Evolutionary conservation across 805 yeast species (phyloP).

Genomic region (Isabelozyma heimii): DNA sequence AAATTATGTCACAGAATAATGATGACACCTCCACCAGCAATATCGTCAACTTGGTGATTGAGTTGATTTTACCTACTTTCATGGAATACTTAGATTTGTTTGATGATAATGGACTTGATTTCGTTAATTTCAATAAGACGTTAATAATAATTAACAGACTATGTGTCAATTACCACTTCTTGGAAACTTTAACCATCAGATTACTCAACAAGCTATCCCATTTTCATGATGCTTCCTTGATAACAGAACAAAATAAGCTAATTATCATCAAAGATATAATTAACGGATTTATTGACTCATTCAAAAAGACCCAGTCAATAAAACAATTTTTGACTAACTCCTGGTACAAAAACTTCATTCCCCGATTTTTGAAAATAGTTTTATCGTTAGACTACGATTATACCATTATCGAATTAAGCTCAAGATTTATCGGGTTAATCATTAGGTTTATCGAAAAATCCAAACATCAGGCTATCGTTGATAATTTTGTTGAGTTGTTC

Average conservation of each 20-base stretch:
- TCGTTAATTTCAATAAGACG: slow-evolving; percentile 10
- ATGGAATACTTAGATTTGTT: slow-evolving; percentile 45
- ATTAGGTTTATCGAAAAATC: slow-evolving; percentile 34
- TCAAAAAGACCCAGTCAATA: slow-evolving; percentile 25
- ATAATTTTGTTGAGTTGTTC: slow-evolving; percentile 37
- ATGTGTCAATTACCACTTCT: slow-evolving; percentile 39
- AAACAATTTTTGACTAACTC: slow-evolving; percentile 38
- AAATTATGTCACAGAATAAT: slow-evolving; percentile 30
- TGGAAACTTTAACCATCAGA: slow-evolving; percentile 44
- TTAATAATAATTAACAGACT: slow-evolving; percentile 22
- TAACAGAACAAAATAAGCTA: slow-evolving; percentile 1
- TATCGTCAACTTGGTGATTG: slow-evolving; percentile 39
- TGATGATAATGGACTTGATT: slow-evolving; percentile 12
- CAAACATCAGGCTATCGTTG: slow-evolving; percentile 47
- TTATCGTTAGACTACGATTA: slow-evolving; percentile 8
- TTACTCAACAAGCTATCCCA: slow-evolving; percentile 36
- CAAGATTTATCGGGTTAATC: slow-evolving; percentile 42
- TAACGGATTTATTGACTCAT: slow-evolving; percentile 20
- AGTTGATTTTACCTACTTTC: slow-evolving; percentile 50
- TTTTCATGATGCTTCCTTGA: background rate
- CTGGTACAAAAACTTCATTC: slow-evolving; percentile 44
- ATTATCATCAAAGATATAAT: slow-evolving; percentile 9
- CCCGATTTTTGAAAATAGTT: slow-evolving; percentile 27
- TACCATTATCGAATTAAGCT: slow-evolving; percentile 33
- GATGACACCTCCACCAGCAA: slow-evolving; percentile 16